A percentile compares a stretch with the other conserved stretches of the same genome.
phyloP scores from a whole-genome alignment of 257 asterid species.

The Osmanthus fragrans region DNA sequence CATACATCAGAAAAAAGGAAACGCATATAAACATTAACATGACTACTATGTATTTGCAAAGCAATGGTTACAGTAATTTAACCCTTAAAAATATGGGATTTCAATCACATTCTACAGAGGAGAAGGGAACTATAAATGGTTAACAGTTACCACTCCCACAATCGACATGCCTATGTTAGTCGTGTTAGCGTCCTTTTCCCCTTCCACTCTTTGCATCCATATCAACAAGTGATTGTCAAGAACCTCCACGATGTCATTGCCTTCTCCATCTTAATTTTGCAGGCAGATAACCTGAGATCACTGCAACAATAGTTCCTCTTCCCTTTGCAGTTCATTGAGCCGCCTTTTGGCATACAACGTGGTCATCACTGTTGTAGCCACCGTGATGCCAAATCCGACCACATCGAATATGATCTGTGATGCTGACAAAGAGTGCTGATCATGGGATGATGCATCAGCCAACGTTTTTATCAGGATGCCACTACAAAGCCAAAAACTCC shows the following conservation, averaged over 20 bases:
- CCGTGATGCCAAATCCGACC: constrained; percentile 56
- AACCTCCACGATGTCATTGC: not conserved
- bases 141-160: not conserved
- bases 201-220: not conserved
- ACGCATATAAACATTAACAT: too few relatives aligned
- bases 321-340: constrained; percentile 62
- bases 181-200: not conserved
- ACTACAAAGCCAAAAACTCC: constrained; percentile 37
- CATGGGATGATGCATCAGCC: constrained; percentile 82
- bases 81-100: constrained; percentile 11
- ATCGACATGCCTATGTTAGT: not conserved
- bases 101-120: not conserved
- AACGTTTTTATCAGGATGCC: constrained; percentile 74
- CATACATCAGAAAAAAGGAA: too few relatives aligned
- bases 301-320: constrained; percentile 61
- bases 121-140: not conserved
- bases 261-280: not conserved
- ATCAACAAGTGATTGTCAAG: not conserved
- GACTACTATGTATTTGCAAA: not conserved
- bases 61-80: not conserved
- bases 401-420: constrained; percentile 58
- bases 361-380: constrained; percentile 56
- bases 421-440: constrained; percentile 44
- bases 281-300: constrained; percentile 26
- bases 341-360: constrained; percentile 70